Evolutionary conservation across 208 protist genomes (phyloP).

Genomic region (Crithidia thermophila): DNA sequence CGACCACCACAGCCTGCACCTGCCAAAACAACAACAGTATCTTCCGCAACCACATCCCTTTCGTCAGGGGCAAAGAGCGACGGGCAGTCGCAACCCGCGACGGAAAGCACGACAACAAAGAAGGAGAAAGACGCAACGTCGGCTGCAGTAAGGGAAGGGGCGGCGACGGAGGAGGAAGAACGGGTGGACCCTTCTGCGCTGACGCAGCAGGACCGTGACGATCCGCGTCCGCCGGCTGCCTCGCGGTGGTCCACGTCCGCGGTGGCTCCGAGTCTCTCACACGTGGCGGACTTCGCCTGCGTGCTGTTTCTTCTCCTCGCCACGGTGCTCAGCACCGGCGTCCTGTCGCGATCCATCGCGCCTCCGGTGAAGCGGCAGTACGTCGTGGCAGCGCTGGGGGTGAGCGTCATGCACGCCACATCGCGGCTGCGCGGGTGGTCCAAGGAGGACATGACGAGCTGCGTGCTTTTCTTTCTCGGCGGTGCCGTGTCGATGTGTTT

Average conservation of each 20-base stretch:
- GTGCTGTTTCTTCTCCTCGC: constrained; percentile 15
- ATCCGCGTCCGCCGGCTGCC: constrained; percentile 24
- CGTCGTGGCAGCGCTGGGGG: not conserved
- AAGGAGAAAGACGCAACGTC: not conserved
- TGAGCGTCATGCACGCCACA: no score
- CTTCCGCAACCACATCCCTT: no score
- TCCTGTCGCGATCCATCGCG: constrained; percentile 21
- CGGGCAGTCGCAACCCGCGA: no score
- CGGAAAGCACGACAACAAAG: no score
- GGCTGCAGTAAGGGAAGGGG: not conserved
- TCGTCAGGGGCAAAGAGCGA: no score
- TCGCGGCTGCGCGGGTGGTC: constrained; percentile 8
- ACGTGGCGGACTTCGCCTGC: constrained; percentile 32
- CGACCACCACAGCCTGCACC: no score
- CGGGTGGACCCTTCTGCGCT: constrained; percentile 3
- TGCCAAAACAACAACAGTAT: no score
- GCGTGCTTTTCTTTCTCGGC: constrained; percentile 4
- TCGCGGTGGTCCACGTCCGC: constrained; percentile 34
- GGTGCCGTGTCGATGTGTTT: not conserved
- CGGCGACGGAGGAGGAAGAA: not conserved
- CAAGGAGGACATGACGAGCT: not conserved
- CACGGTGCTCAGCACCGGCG: constrained; percentile 18
- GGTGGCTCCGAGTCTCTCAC: constrained; percentile 25
- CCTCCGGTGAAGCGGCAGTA: constrained; percentile 2
- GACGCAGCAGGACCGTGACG: constrained; percentile 17